Base-by-base conservation (phyloP, 768 basidiomycete genomes). In the Gloeopeniophorella convolvens region DNA sequence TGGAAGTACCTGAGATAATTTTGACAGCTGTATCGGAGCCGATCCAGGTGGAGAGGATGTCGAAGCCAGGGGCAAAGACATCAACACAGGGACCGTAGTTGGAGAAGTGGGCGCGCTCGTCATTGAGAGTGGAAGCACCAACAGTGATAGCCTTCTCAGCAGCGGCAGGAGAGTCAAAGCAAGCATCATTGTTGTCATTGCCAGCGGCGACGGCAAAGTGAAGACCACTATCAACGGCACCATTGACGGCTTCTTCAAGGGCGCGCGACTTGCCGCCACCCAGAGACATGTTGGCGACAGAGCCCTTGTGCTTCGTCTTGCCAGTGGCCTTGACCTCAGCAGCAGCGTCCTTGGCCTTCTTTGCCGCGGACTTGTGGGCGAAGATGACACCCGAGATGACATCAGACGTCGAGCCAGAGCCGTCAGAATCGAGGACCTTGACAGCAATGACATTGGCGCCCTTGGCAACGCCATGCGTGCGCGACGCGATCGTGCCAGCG, bases 171-270 rank as follows among this genome's bases (percentile, higher is more conserved):
- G 94, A 98, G 70, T 86, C 96, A 58, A 73, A 73, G 76, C 95
- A 98, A 11, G 92, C 92, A 62, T 95, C 88, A 60, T 78, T 80
- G 70, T 88, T 83, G 63, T 90, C 88, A 58, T 89, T 90, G 30
- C 79, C 93, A 54, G 94, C 94, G 54, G 95, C 95, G 53, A 99
- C 96, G 54, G 95, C 90, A 59, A 98, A 96, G 75, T 97, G 92
- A 28, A 99, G 76, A 32, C 96, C 96, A 30, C 66, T 55, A 8
- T 80, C 76, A 47, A 95, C 90, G 39, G 96, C 92, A 43, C 70
- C 72, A 71, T 98, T 83, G 54, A 99, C 91, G 44, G 85, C 81
- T 20, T 76, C 74, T 56, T 99, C 92, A 44, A 98, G 77, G 28
- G 89, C 78, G 18, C 71, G 76, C 5, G 89, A 90, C 72, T 94